These are phyloP conservation scores for Mollisia scopiformis DNA, from an alignment of 2,329 filamentous ascomycete genomes.

Conservation along the genomic window DNA sequence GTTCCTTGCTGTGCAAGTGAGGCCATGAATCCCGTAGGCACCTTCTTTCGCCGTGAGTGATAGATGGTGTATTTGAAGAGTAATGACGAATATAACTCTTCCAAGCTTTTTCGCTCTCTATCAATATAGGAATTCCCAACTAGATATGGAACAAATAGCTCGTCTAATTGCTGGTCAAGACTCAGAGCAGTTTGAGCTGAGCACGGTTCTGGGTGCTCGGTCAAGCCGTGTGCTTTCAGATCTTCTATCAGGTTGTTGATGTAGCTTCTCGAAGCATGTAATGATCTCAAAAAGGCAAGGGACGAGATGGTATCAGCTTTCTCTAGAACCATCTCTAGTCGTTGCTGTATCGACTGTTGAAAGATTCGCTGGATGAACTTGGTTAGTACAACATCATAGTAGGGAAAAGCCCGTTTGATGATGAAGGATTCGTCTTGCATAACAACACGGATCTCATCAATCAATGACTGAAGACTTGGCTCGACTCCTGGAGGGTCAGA, in stretches of 20 bases:
- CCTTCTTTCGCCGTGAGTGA: conserved; percentile 85
- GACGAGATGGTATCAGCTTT: conserved; percentile 93
- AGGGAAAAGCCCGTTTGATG: conserved; percentile 95
- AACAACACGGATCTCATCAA: conserved; percentile 93
- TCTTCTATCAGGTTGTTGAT: conserved; percentile 89
- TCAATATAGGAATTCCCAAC: conserved; percentile 73
- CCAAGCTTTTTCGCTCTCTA: conserved; percentile 68
- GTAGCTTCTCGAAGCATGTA: conserved; percentile 90
- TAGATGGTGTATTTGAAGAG: conserved; percentile 98
- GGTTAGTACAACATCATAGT: conserved; percentile 89
- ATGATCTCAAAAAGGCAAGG: conserved; percentile 83
- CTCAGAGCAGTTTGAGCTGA: conserved; percentile 83
- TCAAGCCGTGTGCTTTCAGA: conserved; percentile 89
- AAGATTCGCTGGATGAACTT: conserved; percentile 96
- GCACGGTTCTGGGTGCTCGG: conserved; percentile 90
- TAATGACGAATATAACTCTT: conserved; percentile 85
- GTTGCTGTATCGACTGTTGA: conserved; percentile 96
- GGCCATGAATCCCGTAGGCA: conserved; percentile 88
- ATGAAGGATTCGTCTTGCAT: conserved; percentile 97
- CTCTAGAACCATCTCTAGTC: conserved; percentile 91
- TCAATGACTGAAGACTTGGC: conserved; percentile 84
- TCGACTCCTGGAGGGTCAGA: conserved; percentile 90
- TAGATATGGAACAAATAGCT: conserved; percentile 74
- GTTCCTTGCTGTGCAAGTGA: conserved; percentile 88
- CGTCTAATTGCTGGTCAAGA: conserved; percentile 74